These are phyloP conservation scores for Neurospora sp. DNA, from an alignment of 495 filamentous ascomycete species.

Conservation along the genomic window DNA sequence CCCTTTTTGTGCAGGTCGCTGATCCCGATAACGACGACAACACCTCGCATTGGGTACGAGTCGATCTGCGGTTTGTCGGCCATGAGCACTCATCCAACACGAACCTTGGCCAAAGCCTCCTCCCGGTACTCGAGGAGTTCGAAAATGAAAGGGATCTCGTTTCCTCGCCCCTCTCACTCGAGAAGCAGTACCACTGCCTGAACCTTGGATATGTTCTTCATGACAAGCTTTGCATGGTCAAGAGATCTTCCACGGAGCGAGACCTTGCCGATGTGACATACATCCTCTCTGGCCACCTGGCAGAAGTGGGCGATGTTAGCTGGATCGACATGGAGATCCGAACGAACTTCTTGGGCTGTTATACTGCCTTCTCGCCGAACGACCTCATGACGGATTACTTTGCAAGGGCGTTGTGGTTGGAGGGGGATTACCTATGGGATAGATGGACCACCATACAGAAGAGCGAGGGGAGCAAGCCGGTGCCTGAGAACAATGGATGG, in stretches of 20 bases:
- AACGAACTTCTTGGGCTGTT: not conserved
- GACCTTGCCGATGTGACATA: not conserved
- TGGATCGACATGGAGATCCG: not conserved
- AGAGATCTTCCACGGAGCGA: not conserved
- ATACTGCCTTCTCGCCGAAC: not conserved
- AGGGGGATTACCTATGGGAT: not conserved
- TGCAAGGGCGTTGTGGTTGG: not conserved
- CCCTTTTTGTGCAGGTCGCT: not conserved
- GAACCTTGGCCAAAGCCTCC: not conserved
- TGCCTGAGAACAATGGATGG: not conserved
- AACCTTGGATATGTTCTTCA: not conserved
- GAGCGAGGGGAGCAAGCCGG: not conserved
- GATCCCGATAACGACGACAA: not conserved
- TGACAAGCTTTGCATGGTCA: not conserved
- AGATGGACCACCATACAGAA: not conserved
- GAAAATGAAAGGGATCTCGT: not conserved
- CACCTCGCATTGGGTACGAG: not conserved
- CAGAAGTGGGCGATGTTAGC: not conserved
- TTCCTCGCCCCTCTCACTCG: not conserved
- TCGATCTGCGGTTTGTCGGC: not conserved
- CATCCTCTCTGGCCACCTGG: not conserved
- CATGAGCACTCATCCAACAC: not conserved
- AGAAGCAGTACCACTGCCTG: not conserved
- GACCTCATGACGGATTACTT: not conserved
- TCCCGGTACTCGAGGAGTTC: not conserved